These are phyloP conservation scores for Warburgia ugandensis DNA, from an alignment of 164 flowering plant species.

Conservation along the genomic window DNA sequence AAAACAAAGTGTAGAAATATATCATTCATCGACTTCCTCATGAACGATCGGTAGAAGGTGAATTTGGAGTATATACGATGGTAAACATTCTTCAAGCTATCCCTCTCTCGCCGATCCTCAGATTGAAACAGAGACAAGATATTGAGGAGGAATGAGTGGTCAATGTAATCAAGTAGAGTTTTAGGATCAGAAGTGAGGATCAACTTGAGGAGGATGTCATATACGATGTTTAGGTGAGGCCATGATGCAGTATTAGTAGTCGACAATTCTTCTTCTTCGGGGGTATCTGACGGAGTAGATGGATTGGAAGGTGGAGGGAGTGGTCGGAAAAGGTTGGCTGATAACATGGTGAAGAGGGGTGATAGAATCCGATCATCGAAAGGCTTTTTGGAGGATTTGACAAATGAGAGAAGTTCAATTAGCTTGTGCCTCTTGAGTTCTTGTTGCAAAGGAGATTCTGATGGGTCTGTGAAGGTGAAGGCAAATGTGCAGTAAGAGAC, in stretches of 20 bases:
- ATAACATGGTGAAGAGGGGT: slow-evolving; percentile 25
- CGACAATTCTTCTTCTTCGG: slow-evolving; percentile 44
- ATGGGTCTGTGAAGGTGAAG: slow-evolving; percentile 42
- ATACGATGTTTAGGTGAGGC: slow-evolving; percentile 63
- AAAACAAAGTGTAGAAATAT: slow-evolving; percentile 43
- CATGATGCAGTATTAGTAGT: slow-evolving; percentile 31
- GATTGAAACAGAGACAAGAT: slow-evolving; percentile 53
- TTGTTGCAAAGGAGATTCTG: slow-evolving; percentile 41
- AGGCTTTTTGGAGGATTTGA: slow-evolving; percentile 22
- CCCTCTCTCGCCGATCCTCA: slow-evolving; percentile 65
- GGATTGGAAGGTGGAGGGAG: slow-evolving; percentile 30
- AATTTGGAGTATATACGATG: slow-evolving; percentile 59
- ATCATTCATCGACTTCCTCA: slow-evolving; percentile 67
- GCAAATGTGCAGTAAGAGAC: slow-evolving; percentile 36
- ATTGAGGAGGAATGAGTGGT: slow-evolving; percentile 42
- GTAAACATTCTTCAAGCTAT: slow-evolving; percentile 54
- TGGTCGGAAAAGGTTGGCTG: slow-evolving; percentile 34
- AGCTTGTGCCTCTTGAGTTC: slow-evolving; percentile 46
- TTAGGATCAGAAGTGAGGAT: slow-evolving; percentile 38
- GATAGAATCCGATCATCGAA: slow-evolving; percentile 16
- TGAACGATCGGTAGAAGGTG: slow-evolving; percentile 51
- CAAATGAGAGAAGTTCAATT: slow-evolving; percentile 30
- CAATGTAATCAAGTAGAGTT: slow-evolving; percentile 23
- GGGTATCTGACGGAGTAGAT: slow-evolving; percentile 14
- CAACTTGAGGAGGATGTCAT: slow-evolving; percentile 46